Evolutionary conservation across 176 grass and related monocot genomes (phyloP).

Genomic region (Eragrostis curvula): DNA sequence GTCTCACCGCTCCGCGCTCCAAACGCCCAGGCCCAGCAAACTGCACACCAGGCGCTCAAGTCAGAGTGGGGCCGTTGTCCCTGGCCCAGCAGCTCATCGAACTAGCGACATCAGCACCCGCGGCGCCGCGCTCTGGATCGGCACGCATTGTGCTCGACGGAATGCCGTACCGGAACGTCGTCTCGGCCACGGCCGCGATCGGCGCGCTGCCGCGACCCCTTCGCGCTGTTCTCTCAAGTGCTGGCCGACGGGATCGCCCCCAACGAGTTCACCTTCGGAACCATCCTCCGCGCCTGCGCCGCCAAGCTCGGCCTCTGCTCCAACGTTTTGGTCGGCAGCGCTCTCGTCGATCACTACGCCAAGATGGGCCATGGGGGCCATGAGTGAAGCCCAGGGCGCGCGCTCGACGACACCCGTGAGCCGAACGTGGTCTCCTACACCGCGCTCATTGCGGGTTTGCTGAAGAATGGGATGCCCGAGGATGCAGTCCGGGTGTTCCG

Average conservation of each 20-base stretch:
- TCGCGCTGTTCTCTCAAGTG: conserved; percentile 53
- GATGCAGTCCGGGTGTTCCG: conserved; percentile 58
- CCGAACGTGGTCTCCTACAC: conserved; percentile 84
- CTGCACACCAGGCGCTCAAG: conserved; percentile 30
- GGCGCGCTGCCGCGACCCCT: conserved; percentile 56
- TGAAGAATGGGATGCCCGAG: too few relatives aligned
- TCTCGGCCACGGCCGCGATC: conserved; percentile 65
- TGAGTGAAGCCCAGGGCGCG: conserved; percentile 56
- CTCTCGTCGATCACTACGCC: conserved; percentile 78
- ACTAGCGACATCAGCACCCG: background rate
- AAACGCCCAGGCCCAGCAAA: conserved; percentile 30
- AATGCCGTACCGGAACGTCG: conserved; percentile 64
- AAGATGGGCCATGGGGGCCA: conserved; percentile 74
- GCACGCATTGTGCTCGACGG: conserved; percentile 61
- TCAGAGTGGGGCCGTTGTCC: too few relatives aligned
- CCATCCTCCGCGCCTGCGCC: conserved; percentile 58
- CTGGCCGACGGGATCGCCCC: conserved; percentile 48
- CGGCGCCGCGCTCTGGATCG: background rate
- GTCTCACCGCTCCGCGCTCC: background rate
- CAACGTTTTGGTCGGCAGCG: conserved; percentile 76
- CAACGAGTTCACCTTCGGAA: conserved; percentile 89
- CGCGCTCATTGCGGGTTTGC: conserved; percentile 57
- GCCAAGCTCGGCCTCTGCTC: conserved; percentile 71
- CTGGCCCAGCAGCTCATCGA: background rate
- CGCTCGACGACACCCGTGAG: conserved; percentile 61